A percentile compares a stretch with the other conserved stretches of the same genome.
Conservation (phyloP, 2,329 filamentous ascomycete genomes). For the Whalleya microplaca region DNA sequence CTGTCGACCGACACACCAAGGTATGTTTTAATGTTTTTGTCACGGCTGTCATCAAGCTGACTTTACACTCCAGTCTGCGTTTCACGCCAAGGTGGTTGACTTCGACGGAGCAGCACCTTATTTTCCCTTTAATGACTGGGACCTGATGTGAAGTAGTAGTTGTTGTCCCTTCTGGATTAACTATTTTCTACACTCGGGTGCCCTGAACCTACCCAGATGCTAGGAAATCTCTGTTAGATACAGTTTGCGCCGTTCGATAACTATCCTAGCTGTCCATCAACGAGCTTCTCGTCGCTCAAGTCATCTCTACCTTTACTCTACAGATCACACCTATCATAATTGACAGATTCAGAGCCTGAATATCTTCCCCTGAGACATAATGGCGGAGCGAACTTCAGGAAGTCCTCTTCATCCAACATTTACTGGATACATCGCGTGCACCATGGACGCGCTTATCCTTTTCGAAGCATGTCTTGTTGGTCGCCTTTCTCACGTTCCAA, state of each 20-base stretch:
- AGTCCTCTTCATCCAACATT: constrained; percentile 64
- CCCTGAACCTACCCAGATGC: constrained; percentile 7
- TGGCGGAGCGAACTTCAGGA: constrained; percentile 34
- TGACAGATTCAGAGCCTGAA: neutral
- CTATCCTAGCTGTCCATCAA: constrained; percentile 7
- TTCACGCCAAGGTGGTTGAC: constrained; percentile 18
- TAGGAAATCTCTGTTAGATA: constrained; percentile 14
- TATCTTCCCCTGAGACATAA: constrained; percentile 25
- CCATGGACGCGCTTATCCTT: constrained; percentile 76
- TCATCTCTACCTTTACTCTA: constrained; percentile 16
- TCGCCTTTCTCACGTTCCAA: constrained; percentile 72
- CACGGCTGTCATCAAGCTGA: neutral
- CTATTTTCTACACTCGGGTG: constrained; percentile 2
- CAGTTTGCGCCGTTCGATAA: constrained; percentile 16
- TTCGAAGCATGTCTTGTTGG: constrained; percentile 80
- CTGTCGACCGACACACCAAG: constrained; percentile 3
- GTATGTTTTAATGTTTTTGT: constrained; percentile 12
- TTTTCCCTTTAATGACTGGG: constrained; percentile 12
- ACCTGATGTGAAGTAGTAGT: constrained; percentile 1
- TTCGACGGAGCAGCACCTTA: constrained; percentile 25
- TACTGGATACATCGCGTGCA: constrained; percentile 68
- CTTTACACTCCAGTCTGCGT: constrained; percentile 17
- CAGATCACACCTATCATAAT: constrained; percentile 6
- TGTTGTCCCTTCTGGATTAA: constrained; percentile 1
- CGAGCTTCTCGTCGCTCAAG: constrained; percentile 23